Base-by-base conservation (phyloP, 1,284 basidiomycete genomes). In the Phaffia rhodozyma region DNA sequence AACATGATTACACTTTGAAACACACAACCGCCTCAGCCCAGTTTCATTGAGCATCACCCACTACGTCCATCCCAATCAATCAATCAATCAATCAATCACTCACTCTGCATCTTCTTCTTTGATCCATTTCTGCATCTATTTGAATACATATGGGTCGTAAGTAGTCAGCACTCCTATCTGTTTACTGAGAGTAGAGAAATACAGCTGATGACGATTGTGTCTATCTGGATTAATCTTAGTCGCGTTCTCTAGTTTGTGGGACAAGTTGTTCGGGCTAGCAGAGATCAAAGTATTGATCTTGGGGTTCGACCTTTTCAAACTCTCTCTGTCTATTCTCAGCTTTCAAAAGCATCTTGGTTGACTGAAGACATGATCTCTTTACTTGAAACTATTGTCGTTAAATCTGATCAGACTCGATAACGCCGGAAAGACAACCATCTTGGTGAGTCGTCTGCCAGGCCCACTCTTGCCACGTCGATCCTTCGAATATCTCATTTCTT, bases 261-360 rank as follows among this genome's bases (percentile, higher is more conserved):
- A 72, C 47, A 71, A 73, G n/a, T 71, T 80, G 38, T 79, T 80
- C 67, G 73, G 76, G 30, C 72, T 73, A 55, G 74, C 75, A 59
- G 78, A 80, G 72, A 75, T 78, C 57, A 80, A 80, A 69, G 75
- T 77, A 16, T 70, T 77, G 25, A 76, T 77, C 47, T 68, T 77
- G 23, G 76, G 76, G 56, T 63, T 1, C 48, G 60, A 20, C 3
- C 20, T 13, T n/a, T 20, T 47, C 21, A 30, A 32, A 34, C 38
- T 60, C 30, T 11, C 18, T n/a, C 5, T 27, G 23, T 32, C 2
- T 52, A 7, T 21, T 30, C 38, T 43, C 38, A 16, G n/a, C 27
- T 30, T 9, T 5, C 29, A 13, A 4, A 13, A 21, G 21, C 11
- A 25, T 27, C 38, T 29, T 30, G 30, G 3, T 27, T 29, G 51